Percentiles rank a stretch among this genome's conserved stretches.
These are phyloP conservation scores for Hortiboletus campestris DNA, from an alignment of 768 basidiomycete species.

Conservation along the genomic window DNA sequence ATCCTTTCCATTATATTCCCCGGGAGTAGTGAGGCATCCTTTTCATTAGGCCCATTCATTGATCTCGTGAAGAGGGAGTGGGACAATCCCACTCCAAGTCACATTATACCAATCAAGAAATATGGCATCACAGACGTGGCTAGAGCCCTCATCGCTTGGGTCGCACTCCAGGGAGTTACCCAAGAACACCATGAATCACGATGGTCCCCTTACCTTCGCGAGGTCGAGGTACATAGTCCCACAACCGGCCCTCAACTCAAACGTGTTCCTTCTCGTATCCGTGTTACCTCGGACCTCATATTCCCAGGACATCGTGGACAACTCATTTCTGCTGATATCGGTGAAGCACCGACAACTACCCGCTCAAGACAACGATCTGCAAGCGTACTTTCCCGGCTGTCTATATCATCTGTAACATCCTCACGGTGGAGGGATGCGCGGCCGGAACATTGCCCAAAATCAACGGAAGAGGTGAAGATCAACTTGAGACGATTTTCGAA, in stretches of 20 bases:
- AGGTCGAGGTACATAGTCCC: constrained; percentile 61
- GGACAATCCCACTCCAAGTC: constrained; percentile 51
- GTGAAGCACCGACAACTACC: constrained; percentile 44
- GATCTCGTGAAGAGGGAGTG: constrained; percentile 78
- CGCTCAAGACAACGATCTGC: constrained; percentile 33
- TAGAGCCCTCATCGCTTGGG: constrained; percentile 75
- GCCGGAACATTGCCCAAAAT: constrained; percentile 25
- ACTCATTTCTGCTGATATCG: constrained; percentile 79
- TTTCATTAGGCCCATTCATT: constrained; percentile 79
- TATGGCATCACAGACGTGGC: constrained; percentile 66
- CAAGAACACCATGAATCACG: constrained; percentile 74
- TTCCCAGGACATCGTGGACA: constrained; percentile 67
- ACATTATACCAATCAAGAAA: constrained; percentile 54
- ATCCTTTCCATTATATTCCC: constrained; percentile 70
- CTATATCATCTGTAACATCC: constrained; percentile 29
- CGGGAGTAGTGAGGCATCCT: constrained; percentile 74
- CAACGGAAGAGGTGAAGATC: constrained; percentile 55
- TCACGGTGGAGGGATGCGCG: constrained; percentile 21
- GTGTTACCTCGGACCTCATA: constrained; percentile 71
- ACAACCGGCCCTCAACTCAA: constrained; percentile 31
- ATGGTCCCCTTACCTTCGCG: constrained; percentile 65
- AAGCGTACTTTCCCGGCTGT: constrained; percentile 25
- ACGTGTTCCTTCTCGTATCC: constrained; percentile 51
- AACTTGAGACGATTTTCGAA: constrained; percentile 79
- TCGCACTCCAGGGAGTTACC: constrained; percentile 76